Evolutionary conservation across 208 protist genomes (phyloP), one percentile per base, ranked within the genome.

Genomic region (Crithidia brevicula): DNA sequence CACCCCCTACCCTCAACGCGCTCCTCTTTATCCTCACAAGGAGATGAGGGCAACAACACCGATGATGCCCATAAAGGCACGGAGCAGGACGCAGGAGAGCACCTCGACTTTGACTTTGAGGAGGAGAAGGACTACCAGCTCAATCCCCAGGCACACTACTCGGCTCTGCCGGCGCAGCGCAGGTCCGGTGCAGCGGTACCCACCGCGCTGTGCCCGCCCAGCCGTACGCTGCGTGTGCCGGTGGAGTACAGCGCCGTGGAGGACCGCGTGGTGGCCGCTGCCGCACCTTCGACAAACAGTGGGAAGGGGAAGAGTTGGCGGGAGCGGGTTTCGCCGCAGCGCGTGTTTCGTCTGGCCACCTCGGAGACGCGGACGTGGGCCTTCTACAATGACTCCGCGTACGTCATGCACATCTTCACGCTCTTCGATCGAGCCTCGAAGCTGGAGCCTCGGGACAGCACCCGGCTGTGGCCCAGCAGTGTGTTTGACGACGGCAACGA

Each of bases 341-440:
- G 53, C 31, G 31, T 71, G 40, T 62, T 71, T 16, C 64, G 64
- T 36, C 52, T 70, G 13, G 53, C 52, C 23, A 70, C 64, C 25
- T 61, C 53, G 43, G 76, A 81, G 58, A 82, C 67, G 42, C 72
- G 65, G 61, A 77, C 62, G 51, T 89, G 84, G 84, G 70, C 70
- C 53, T 90, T 82, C 72, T 90, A 86, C 74, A 90, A 90, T 69
- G 84, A 86, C 36, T 61, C 52, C 7, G 65, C 72, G 22, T 86
- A 76, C 72, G 46, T 72, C 33, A 84, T 90, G 74, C 77, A 79
- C 66, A 61, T 90, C 38, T 57, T 45, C 50, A 68, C 79, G 13
- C 77, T 71, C 46, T 86, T 86, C 62, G 79, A 82, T 38, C 43
- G 74, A 22, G 71, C 82, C 53, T 86, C 85, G 58, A 57, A 77